These are phyloP conservation scores for Psilocybe subaeruginosa DNA, from an alignment of 768 basidiomycete genomes.

Conservation along the genomic window DNA sequence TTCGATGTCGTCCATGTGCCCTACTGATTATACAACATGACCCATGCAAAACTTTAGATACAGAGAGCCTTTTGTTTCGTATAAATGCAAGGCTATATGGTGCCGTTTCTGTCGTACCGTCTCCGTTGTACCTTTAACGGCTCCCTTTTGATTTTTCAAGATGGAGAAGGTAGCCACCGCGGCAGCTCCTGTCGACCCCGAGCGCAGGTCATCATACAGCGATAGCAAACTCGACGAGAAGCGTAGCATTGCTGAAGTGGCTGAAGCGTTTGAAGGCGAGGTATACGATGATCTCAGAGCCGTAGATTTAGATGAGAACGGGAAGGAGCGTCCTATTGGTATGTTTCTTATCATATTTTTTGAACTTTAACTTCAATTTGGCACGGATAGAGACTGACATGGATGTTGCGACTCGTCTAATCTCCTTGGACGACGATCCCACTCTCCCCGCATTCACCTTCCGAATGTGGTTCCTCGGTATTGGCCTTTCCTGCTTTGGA, in stretches of 20 bases:
- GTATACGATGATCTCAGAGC: background rate
- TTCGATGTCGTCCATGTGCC: background rate
- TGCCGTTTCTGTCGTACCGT: background rate
- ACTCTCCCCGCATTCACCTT: slow-evolving; percentile 53
- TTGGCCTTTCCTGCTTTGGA: slow-evolving; percentile 60
- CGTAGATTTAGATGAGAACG: background rate
- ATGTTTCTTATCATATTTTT: background rate
- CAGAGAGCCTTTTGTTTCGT: background rate
- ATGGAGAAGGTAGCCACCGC: background rate
- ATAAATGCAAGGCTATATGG: background rate
- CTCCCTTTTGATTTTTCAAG: background rate
- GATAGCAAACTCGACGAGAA: background rate
- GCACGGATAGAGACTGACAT: slow-evolving; percentile 40
- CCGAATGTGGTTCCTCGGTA: slow-evolving; percentile 56
- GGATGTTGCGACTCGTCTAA: slow-evolving; percentile 50
- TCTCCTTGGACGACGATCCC: slow-evolving; percentile 59
- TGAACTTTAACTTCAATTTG: background rate
- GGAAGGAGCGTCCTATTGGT: slow-evolving; percentile 3
- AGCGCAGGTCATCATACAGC: background rate
- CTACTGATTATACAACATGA: background rate
- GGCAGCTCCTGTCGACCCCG: background rate
- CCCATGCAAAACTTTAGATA: background rate
- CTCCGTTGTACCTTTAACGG: background rate
- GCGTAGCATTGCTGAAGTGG: background rate
- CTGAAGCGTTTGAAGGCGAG: background rate